Base-by-base conservation (phyloP, 805 yeast species). In the Candida hispaniensis region DNA sequence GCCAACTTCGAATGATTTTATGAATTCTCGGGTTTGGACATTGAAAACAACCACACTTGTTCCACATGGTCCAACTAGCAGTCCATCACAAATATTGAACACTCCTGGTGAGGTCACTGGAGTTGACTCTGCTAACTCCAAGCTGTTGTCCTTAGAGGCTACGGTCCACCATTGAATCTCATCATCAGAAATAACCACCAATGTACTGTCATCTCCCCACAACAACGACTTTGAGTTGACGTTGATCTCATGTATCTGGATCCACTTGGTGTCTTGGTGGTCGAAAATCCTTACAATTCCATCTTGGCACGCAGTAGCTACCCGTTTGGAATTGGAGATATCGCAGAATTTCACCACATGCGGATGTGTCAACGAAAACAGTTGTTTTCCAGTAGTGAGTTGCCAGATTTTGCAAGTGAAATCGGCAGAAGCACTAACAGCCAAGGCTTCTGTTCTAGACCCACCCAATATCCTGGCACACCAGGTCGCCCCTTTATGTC, bases 401-500 rank as follows among this genome's bases (percentile, higher is more conserved):
- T 44, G 30, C 54, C 54, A 49, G 15, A 48, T 35, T 12, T 29
- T 47, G 23, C 41, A 56, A 5, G 58, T 34, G 43, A 52, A 55
- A 30, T 55, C 59, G 3, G 59, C 59, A 32, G 58, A 48, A 3
- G 57, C 51, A 5, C 58, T 51, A 11, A 47, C 43, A 5, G 53
- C 52, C 14, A 30, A 34, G 5, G 21, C 15, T 9, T 47, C 52
- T 19, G 43, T 45, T 4, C 41, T 25, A 27, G 48, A 44, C n/a
- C 28, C 36, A 10, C 13, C 14, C 14, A 27, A 23, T 28, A 55
- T 34, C 9, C 49, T 41, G 7, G 54, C 42, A 22, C 55, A 49
- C 56, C 58, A 51, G 5, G 47, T 50, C 3, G 60, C 54, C 3
- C 59, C 59, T 35, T 53, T 53, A 29, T 55, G 59, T 7, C 59